These are phyloP conservation scores for Boletus reticulatus DNA, from an alignment of 768 basidiomycete genomes.

Conservation along the genomic window DNA sequence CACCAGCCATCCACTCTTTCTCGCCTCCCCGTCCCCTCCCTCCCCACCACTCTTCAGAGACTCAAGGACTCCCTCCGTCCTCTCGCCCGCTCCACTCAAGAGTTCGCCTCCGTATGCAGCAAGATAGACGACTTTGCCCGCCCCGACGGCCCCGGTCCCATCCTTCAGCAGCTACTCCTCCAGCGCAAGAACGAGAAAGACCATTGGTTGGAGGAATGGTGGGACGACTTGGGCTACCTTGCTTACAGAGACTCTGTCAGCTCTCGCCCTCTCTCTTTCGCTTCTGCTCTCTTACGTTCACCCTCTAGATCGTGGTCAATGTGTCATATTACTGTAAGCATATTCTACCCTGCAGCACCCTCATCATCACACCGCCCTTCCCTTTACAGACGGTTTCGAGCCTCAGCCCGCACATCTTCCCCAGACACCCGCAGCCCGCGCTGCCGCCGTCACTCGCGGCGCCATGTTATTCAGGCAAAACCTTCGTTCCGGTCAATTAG, in stretches of 20 bases:
- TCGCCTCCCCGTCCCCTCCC: slow-evolving; percentile 71
- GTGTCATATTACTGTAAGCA: slow-evolving; percentile 90
- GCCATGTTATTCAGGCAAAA: slow-evolving; percentile 73
- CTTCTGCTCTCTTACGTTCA: slow-evolving; percentile 1
- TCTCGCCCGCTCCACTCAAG: slow-evolving; percentile 61
- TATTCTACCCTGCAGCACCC: not conserved
- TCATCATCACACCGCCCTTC: slow-evolving; percentile 5
- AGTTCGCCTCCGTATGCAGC: slow-evolving; percentile 50
- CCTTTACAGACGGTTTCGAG: slow-evolving; percentile 70
- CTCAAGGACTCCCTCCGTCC: slow-evolving; percentile 73
- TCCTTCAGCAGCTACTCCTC: slow-evolving; percentile 66
- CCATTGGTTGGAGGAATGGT: slow-evolving; percentile 94
- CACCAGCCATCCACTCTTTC: slow-evolving; percentile 58
- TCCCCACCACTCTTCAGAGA: slow-evolving; percentile 61
- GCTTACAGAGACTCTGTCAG: slow-evolving; percentile 82
- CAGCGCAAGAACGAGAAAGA: slow-evolving; percentile 49
- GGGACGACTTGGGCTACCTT: slow-evolving; percentile 85
- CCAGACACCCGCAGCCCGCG: slow-evolving; percentile 59
- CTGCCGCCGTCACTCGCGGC: slow-evolving; percentile 67
- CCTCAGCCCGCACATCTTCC: slow-evolving; percentile 59
- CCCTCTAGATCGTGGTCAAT: slow-evolving; percentile 71
- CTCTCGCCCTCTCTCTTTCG: not conserved
- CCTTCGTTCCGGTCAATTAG: slow-evolving; percentile 62
- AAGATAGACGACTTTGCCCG: slow-evolving; percentile 69
- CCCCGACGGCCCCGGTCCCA: slow-evolving; percentile 39